Percentiles rank a stretch among this genome's conserved stretches.
Conservation (phyloP, 2,329 filamentous ascomycete species). For the Aureobasidium mangrovei region DNA sequence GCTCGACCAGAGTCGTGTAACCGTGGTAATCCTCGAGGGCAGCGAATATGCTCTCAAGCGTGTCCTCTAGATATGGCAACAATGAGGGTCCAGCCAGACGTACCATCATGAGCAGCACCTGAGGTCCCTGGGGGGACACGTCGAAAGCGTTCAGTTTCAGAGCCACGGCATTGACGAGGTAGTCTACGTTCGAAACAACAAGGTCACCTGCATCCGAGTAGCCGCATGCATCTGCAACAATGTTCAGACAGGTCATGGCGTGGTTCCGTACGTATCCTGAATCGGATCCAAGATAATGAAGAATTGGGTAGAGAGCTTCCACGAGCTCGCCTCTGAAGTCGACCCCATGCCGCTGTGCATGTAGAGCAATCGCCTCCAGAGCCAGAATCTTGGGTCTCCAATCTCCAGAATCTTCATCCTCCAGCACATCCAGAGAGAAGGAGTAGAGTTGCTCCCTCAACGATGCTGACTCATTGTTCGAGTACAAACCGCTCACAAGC, state of each 20-base stretch:
- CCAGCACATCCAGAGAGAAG: constrained; percentile 55
- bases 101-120: constrained; percentile 92
- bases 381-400: constrained; percentile 72
- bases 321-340: constrained; percentile 79
- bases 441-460: constrained; percentile 57
- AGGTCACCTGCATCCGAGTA: constrained; percentile 68
- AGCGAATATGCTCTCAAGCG: constrained; percentile 82
- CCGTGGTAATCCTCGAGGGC: constrained; percentile 94
- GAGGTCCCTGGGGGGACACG: constrained; percentile 80
- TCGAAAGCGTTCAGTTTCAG: constrained; percentile 86
- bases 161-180: constrained; percentile 88
- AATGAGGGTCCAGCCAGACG: constrained; percentile 71
- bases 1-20: constrained; percentile 76
- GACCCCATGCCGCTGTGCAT: constrained; percentile 56
- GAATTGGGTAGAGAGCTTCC: constrained; percentile 83
- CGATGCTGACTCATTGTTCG: constrained; percentile 14
- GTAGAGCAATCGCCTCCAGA: constrained; percentile 69
- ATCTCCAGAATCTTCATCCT: constrained; percentile 41
- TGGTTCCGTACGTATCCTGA: constrained; percentile 63
- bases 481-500: constrained; percentile 40
- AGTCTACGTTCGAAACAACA: constrained; percentile 87
- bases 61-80: constrained; percentile 83
- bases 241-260: constrained; percentile 74
- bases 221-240: constrained; percentile 63
- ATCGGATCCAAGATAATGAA: constrained; percentile 73